A percentile compares a stretch with the other conserved stretches of the same genome.
Evolutionary conservation across 2,329 filamentous ascomycete species (phyloP).

Genomic region (Alternaria tenuissima): DNA sequence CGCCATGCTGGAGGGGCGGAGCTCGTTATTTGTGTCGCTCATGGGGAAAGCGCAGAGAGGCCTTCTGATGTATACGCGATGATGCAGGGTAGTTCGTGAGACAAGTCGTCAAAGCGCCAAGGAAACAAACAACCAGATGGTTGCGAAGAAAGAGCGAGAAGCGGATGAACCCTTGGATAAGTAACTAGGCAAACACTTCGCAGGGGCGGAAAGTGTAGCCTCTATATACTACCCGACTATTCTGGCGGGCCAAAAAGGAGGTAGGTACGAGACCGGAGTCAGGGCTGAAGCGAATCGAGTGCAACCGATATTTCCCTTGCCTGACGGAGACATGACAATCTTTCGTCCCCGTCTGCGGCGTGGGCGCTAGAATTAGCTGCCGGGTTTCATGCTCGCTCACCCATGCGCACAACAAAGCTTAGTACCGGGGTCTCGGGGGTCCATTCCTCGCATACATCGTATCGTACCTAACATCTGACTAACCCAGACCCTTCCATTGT

Average conservation of each 20-base stretch:
- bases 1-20: conserved; percentile 42
- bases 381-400: not conserved
- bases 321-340: not conserved
- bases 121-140: not conserved
- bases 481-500: not conserved
- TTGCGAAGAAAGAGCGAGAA: not conserved
- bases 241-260: conserved; percentile 1
- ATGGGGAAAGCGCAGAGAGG: conserved; percentile 19
- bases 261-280: conserved; percentile 1
- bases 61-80: not conserved
- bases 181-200: not conserved
- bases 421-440: conserved; percentile 1
- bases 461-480: not conserved
- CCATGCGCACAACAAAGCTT: conserved; percentile 6
- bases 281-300: conserved; percentile 4
- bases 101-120: not conserved
- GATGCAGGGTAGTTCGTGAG: conserved; percentile 1
- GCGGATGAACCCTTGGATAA: not conserved
- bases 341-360: conserved; percentile 6
- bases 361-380: conserved; percentile 10
- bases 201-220: not conserved
- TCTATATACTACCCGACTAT: not conserved
- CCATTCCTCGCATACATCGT: not conserved
- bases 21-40: conserved; percentile 35
- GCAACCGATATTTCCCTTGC: conserved; percentile 3